These are phyloP conservation scores for Botryotinia globosa DNA, from an alignment of 2,329 filamentous ascomycete species.

Conservation along the genomic window DNA sequence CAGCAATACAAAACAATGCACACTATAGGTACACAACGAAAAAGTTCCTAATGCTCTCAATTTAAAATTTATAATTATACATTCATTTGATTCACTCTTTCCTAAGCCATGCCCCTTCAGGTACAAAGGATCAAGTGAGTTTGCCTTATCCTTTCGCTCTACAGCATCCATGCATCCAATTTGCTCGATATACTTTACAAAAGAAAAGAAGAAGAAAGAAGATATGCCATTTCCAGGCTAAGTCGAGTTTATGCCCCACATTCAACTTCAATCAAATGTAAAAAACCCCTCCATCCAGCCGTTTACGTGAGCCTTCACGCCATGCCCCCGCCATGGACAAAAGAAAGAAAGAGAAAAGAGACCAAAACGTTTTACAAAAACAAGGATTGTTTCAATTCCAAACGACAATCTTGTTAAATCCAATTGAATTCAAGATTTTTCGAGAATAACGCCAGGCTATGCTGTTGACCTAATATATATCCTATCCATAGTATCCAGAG, in stretches of 20 bases:
- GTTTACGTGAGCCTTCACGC: not conserved
- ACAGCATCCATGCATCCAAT: not conserved
- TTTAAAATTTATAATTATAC: not conserved
- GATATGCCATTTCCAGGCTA: not conserved
- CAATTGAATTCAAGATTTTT: not conserved
- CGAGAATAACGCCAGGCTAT: not conserved
- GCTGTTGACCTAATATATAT: not conserved
- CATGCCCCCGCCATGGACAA: conserved; percentile 3
- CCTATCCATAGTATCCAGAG: conserved; percentile 26
- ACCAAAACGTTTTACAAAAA: not conserved
- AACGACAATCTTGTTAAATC: not conserved
- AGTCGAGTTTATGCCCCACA: not conserved
- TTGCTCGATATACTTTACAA: not conserved
- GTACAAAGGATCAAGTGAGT: not conserved
- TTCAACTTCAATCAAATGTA: not conserved
- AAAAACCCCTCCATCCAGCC: not conserved
- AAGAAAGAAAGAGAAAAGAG: not conserved
- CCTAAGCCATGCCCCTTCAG: not conserved
- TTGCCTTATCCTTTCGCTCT: not conserved
- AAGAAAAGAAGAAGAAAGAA: not conserved
- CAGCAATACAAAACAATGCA: not conserved
- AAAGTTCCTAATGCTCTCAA: not conserved
- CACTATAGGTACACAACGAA: not conserved
- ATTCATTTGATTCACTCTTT: not conserved
- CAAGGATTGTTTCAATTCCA: not conserved